A percentile compares a stretch with the other conserved stretches of the same genome.
Conservation (phyloP, 2,329 filamentous ascomycete genomes). For the Fusarium napiforme region DNA sequence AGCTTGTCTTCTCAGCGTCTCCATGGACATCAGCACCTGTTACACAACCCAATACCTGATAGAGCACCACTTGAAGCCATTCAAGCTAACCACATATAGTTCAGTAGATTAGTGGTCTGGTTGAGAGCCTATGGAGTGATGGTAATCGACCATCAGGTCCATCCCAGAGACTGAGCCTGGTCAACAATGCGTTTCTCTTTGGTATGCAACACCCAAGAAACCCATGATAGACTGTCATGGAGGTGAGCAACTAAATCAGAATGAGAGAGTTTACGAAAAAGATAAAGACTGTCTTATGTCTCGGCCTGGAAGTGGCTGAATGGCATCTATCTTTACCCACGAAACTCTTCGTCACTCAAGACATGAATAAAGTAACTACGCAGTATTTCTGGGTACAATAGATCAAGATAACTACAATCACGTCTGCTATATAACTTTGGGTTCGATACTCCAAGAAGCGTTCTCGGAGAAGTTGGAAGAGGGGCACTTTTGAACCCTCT, state of each 20-base stretch:
- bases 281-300: not conserved
- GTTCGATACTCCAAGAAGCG: not conserved
- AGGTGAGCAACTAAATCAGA: too few species aligned
- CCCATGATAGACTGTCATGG: not conserved
- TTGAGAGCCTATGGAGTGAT: too few species aligned
- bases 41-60: not conserved
- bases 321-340: not conserved
- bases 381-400: not conserved
- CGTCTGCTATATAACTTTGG: too few species aligned
- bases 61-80: not conserved
- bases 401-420: not conserved
- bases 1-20: not conserved
- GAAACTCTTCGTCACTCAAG: not conserved
- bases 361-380: too few species aligned
- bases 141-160: not conserved
- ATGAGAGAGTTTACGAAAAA: fast-evolving
- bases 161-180: not conserved
- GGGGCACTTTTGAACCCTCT: not conserved
- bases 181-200: too few species aligned
- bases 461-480: not conserved
- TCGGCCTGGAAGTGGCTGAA: not conserved
- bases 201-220: not conserved
- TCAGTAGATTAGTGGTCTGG: not conserved
- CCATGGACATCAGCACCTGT: not conserved
- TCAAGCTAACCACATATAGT: fast-evolving